Evolutionary conservation across 148 eudicot genomes (phyloP), one percentile per base, ranked within the genome.

Genomic region (Talinum fruticosum): DNA sequence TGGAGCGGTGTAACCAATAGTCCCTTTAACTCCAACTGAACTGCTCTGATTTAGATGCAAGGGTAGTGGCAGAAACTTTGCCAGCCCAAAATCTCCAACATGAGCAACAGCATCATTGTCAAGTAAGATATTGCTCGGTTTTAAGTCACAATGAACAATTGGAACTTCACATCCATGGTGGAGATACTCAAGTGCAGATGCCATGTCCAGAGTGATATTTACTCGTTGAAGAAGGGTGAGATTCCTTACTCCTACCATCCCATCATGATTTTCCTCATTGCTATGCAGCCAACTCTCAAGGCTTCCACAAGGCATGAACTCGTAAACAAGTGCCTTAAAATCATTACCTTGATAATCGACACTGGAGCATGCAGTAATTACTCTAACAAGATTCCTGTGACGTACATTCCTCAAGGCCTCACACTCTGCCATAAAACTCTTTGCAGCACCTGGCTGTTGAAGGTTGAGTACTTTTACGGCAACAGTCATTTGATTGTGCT

Each of bases 51-150:
- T 67, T 2, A 73, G 53, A 23, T 70, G 41, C 23, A 2, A 10
- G 23, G 69, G 33, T 23, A 72, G 24, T 15, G 47, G 53, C n/a
- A 75, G 54, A 65, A 82, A 49, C 73, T 57, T 82, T 28, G 87
- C 79, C 12, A 85, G 62, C n/a, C 87, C 85, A 26, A 85, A 85
- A 65, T 85, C 87, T 4, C 87, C 87, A 44, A 85, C 72, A 79
- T 76, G 84, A n/a, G 87, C 87, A 45, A 44, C 74, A 81, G 82
- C 74, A 29, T 62, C 77, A 26, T 66, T 26, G 67, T 82, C 85
- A 0, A 84, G 77, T 7, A 84, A 76, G 29, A 85, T 61, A 33
- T 85, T 85, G 73, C 83, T 79, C 19, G 87, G 87, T 71, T 85
- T 85, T 26, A 85, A n/a, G 81, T 85, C 85, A 37, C 87, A 70